Percentiles rank a stretch among this genome's conserved stretches.
phyloP scores from a whole-genome alignment of 805 yeast genomes.

The Candida taoyuanica region DNA sequence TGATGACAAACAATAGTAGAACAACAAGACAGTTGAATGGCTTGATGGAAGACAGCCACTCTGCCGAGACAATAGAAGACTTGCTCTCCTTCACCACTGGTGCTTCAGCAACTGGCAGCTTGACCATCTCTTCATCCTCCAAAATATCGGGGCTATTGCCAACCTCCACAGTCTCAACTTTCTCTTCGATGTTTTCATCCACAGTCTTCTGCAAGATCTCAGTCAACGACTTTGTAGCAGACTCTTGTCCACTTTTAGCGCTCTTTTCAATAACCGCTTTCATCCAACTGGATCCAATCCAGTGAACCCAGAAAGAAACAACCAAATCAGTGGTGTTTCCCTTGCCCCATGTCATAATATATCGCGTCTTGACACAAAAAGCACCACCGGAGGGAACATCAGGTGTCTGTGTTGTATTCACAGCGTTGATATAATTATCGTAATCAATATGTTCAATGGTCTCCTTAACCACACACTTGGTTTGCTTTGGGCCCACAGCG shows the following conservation, averaged over 20 bases:
- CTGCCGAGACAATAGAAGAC: background rate
- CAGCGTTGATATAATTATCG: slow-evolving; percentile 51
- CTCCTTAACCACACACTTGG: slow-evolving; percentile 67
- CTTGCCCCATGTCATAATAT: slow-evolving; percentile 69
- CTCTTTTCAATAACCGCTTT: slow-evolving; percentile 85
- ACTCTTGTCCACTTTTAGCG: slow-evolving; percentile 72
- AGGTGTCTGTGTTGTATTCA: slow-evolving; percentile 72
- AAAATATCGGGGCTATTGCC: slow-evolving; percentile 1
- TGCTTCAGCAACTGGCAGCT: background rate
- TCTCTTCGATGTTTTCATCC: slow-evolving; percentile 17
- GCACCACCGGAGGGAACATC: slow-evolving; percentile 91
- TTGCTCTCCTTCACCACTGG: background rate
- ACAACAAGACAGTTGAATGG: slow-evolving; percentile 15
- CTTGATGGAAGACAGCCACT: slow-evolving; percentile 2
- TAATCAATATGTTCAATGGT: slow-evolving; percentile 51
- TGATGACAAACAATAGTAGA: slow-evolving; percentile 9
- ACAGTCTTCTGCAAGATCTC: slow-evolving; percentile 26
- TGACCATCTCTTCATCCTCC: slow-evolving; percentile 1
- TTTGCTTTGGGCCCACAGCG: slow-evolving; percentile 90
- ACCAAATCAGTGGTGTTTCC: slow-evolving; percentile 54
- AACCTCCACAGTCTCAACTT: slow-evolving; percentile 13
- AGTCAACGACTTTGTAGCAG: slow-evolving; percentile 48
- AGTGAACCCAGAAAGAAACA: slow-evolving; percentile 72
- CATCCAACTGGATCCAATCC: slow-evolving; percentile 93
- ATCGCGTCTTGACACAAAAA: slow-evolving; percentile 71